Evolutionary conservation across 2,329 filamentous ascomycete species (phyloP), one percentile per base, ranked within the genome.

Genomic region (Paraconiothyrium brasiliense): DNA sequence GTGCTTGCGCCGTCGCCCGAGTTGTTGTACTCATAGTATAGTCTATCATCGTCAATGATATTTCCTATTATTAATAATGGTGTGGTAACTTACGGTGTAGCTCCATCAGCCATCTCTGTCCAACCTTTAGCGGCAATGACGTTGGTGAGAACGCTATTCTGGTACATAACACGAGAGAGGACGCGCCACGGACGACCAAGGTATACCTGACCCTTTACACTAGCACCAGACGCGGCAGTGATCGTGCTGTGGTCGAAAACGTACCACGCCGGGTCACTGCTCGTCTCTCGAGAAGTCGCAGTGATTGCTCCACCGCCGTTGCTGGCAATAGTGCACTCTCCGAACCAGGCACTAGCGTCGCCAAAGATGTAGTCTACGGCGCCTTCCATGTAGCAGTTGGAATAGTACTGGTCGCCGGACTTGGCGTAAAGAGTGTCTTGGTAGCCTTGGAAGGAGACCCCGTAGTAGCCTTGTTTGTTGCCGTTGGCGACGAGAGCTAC

Each of bases 91-190:
- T 54, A 59, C 60, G 37, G 46, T 32, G 54, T 62, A 27, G 49
- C 60, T 52, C 16, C 55, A 24, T 32, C 51, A 72, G 1, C 88
- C 83, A 44, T 83, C 75, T 27, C 73, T 76, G 3, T 72, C 86
- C 87, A 89, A 0, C 87, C 87, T 0, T 83, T 83, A 0, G 80
- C 61, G 70, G 88, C 86, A 66, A 90, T 81, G 32, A 88, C 84
- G 24, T 76, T 71, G 14, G 78, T 80, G 74, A 90, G 77, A 24
- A 69, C 68, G 0, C 82, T 83, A 54, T 80, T 72, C 72, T 85
- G 83, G 68, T 84, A 79, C n/a, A 79, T 76, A 11, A 84, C 82
- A 16, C 79, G 69, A 16, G 82, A 80, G 59, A 81, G 83, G 39
- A 78, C 68, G 35, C 75, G 68, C 81, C 83, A 85, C n/a, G 83